These are phyloP conservation scores for Fusarium tupiense DNA, from an alignment of 2,329 filamentous ascomycete species.

Conservation along the genomic window DNA sequence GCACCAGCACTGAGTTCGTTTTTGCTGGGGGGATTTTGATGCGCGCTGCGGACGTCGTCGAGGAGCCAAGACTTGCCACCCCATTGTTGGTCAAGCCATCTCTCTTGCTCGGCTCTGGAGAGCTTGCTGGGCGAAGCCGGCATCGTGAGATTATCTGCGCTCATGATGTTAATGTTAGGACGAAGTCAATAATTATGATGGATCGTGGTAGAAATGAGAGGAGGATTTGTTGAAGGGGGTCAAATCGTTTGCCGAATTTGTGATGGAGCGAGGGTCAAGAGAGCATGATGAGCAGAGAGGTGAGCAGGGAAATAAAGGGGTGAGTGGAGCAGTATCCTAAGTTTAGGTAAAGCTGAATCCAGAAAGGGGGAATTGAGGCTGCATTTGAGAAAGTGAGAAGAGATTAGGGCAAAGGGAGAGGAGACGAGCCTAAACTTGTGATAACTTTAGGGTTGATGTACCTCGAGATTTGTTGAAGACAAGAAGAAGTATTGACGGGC, in stretches of 20 bases:
- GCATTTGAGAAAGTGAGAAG: background rate
- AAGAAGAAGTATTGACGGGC: too few species aligned
- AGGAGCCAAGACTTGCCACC: background rate
- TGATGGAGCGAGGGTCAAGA: background rate
- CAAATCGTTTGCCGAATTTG: background rate
- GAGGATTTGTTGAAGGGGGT: too few species aligned
- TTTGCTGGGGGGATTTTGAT: background rate
- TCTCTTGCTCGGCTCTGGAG: fast-evolving
- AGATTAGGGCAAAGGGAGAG: background rate
- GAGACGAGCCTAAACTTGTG: background rate
- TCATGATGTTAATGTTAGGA: background rate
- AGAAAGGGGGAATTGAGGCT: background rate
- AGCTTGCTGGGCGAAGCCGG: background rate
- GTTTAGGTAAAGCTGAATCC: background rate
- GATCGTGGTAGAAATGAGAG: too few species aligned
- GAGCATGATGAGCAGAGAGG: background rate
- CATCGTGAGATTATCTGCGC: background rate
- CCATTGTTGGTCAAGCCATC: constrained; percentile 2
- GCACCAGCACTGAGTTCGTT: background rate
- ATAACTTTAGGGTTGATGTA: background rate
- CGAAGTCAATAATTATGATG: background rate
- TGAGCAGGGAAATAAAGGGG: background rate
- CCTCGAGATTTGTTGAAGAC: background rate
- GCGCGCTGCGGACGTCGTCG: background rate
- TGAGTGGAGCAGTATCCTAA: background rate